These are phyloP conservation scores for Hypoxylon cercidicola DNA, from an alignment of 495 filamentous ascomycete genomes.

Conservation along the genomic window DNA sequence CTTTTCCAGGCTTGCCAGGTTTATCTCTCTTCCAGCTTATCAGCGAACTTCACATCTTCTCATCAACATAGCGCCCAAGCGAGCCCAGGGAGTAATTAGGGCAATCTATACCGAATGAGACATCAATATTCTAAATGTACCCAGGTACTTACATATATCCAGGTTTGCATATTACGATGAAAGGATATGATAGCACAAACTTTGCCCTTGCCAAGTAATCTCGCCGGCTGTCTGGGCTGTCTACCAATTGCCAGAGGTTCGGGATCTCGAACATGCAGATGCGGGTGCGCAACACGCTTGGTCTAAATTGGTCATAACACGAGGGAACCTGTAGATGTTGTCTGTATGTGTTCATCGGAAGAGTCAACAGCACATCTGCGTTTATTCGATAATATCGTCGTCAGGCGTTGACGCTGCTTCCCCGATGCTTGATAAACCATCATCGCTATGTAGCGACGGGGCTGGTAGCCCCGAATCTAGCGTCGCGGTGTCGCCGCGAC, in stretches of 20 bases:
- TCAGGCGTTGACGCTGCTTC: neutral
- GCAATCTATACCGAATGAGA: neutral
- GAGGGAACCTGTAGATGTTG: too few species aligned
- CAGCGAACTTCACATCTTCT: neutral
- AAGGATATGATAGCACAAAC: too few species aligned
- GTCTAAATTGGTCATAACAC: neutral
- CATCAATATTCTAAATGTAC: neutral
- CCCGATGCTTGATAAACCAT: neutral
- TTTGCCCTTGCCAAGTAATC: slow-evolving; percentile 3
- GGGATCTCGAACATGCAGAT: neutral
- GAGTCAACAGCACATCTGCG: neutral
- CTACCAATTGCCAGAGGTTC: neutral
- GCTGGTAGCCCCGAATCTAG: slow-evolving; percentile 2
- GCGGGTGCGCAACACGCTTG: neutral
- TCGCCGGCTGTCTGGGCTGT: slow-evolving; percentile 1
- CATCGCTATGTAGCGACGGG: slow-evolving; percentile 1
- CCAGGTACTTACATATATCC: too few species aligned
- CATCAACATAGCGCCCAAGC: neutral
- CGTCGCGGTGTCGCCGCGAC: slow-evolving; percentile 1
- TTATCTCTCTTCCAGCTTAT: too few species aligned
- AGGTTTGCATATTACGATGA: too few species aligned
- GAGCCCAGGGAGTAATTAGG: neutral
- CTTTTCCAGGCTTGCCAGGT: neutral
- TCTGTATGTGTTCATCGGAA: neutral
- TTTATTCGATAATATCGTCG: neutral